Conservation (phyloP, 495 filamentous ascomycete species). For the Talaromyces adpressus region DNA sequence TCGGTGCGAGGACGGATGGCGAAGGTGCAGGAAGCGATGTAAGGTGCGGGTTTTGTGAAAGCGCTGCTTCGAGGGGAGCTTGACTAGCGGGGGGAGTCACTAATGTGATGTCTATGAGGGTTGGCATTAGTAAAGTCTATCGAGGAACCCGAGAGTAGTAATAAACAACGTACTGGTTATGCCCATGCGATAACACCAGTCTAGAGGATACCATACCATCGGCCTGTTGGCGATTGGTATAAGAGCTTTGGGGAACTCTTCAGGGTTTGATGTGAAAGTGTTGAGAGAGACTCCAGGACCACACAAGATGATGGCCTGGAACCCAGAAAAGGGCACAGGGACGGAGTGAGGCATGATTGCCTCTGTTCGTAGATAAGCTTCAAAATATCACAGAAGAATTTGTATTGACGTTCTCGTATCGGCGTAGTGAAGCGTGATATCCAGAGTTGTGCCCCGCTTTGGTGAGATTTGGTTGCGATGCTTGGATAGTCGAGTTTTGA, state of each 20-base stretch:
- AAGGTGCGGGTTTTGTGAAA: constrained; percentile 80
- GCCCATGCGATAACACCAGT: constrained; percentile 82
- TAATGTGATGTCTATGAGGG: constrained; percentile 63
- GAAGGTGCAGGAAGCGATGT: constrained; percentile 71
- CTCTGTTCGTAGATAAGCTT: neutral
- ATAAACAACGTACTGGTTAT: constrained; percentile 56
- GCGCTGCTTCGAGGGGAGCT: constrained; percentile 64
- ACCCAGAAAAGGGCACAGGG: constrained; percentile 65
- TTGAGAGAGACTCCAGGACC: constrained; percentile 85
- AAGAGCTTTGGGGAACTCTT: constrained; percentile 85
- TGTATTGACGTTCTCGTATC: neutral
- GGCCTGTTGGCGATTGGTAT: constrained; percentile 90
- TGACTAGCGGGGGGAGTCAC: constrained; percentile 71
- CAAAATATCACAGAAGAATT: neutral
- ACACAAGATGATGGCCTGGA: constrained; percentile 90
- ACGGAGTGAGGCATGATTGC: constrained; percentile 58
- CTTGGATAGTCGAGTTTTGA: neutral
- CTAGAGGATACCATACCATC: constrained; percentile 92
- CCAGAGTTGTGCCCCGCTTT: neutral
- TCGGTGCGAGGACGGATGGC: constrained; percentile 67
- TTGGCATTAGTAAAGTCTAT: neutral
- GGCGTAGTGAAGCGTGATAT: neutral
- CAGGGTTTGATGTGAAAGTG: constrained; percentile 84
- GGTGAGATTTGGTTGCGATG: neutral
- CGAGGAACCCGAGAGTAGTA: neutral